phyloP scores from a whole-genome alignment of 1,284 basidiomycete genomes.

The Ceraceosorus guamensis region DNA sequence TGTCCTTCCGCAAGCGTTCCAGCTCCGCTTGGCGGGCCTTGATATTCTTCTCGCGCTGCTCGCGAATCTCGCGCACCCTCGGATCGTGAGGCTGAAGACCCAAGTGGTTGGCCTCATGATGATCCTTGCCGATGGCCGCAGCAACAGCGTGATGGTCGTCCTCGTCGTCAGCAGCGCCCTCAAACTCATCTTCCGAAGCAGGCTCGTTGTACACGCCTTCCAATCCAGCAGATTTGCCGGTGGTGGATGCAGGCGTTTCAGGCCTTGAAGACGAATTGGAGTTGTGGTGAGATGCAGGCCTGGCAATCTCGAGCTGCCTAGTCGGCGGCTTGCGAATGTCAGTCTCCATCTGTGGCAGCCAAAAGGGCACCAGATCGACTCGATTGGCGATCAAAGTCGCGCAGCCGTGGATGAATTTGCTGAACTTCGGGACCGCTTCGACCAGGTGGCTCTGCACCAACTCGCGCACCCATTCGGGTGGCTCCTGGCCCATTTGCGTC shows the following conservation, averaged over 20 bases:
- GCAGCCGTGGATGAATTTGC: conserved; percentile 97
- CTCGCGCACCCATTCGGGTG: conserved; percentile 91
- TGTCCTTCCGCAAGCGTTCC: conserved; percentile 30
- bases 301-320: conserved; percentile 37
- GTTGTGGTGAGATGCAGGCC: conserved; percentile 19
- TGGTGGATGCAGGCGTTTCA: conserved; percentile 20
- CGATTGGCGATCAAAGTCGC: conserved; percentile 84
- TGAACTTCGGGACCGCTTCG: conserved; percentile 53
- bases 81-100: conserved; percentile 42
- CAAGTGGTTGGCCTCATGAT: conserved; percentile 38
- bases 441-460: conserved; percentile 85
- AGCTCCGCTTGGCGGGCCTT: conserved; percentile 36
- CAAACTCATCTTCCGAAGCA: conserved; percentile 46
- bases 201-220: conserved; percentile 40
- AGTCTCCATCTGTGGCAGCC: conserved; percentile 82
- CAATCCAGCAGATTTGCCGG: conserved; percentile 8
- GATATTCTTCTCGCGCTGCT: conserved; percentile 44
- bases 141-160: conserved; percentile 20
- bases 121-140: conserved; percentile 28
- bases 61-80: conserved; percentile 37
- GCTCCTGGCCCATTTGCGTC: conserved; percentile 91
- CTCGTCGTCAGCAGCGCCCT: conserved; percentile 30
- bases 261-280: conserved; percentile 25
- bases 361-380: conserved; percentile 96
- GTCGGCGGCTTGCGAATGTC: conserved; percentile 46